Percentiles rank a stretch among this genome's conserved stretches.
These are phyloP conservation scores for Penicillium turbatum DNA, from an alignment of 495 filamentous ascomycete species.

Conservation along the genomic window DNA sequence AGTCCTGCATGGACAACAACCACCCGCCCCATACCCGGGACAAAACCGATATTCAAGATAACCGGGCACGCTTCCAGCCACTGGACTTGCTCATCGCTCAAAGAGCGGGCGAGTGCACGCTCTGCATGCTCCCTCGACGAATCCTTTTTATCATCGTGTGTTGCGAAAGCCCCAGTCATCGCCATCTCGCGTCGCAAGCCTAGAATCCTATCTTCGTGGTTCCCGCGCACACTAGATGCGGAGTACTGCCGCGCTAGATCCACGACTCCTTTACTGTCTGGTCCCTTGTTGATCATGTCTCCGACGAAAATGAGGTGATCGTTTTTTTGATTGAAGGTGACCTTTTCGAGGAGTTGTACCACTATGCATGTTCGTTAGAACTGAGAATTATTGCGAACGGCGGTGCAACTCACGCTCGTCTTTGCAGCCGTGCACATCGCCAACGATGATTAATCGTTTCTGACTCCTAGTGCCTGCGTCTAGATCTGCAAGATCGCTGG, in stretches of 20 bases:
- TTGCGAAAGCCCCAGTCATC: constrained; percentile 12
- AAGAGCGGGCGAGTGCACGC: constrained; percentile 44
- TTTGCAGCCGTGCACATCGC: constrained; percentile 87
- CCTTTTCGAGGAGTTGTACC: constrained; percentile 59
- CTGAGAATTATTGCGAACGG: neutral
- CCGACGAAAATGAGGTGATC: constrained; percentile 84
- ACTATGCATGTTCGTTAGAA: constrained; percentile 40
- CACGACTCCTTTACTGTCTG: constrained; percentile 75
- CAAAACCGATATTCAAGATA: constrained; percentile 62
- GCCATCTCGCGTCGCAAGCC: constrained; percentile 45
- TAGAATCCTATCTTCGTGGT: constrained; percentile 85
- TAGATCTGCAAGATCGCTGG: constrained; percentile 12
- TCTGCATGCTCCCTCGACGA: constrained; percentile 32
- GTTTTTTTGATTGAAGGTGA: constrained; percentile 52
- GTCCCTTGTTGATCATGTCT: constrained; percentile 85
- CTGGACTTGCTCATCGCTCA: constrained; percentile 58
- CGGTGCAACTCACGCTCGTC: constrained; percentile 47
- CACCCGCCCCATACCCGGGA: constrained; percentile 56
- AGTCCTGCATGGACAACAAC: constrained; percentile 82
- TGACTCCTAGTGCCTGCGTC: constrained; percentile 18
- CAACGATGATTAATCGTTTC: constrained; percentile 65
- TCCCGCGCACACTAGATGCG: constrained; percentile 81
- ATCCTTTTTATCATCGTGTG: constrained; percentile 12
- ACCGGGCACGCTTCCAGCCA: constrained; percentile 71
- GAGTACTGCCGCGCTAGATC: constrained; percentile 62